Evolutionary conservation across 2,329 filamentous ascomycete species (phyloP).

Genomic region (Paracoccidioides lutzii): DNA sequence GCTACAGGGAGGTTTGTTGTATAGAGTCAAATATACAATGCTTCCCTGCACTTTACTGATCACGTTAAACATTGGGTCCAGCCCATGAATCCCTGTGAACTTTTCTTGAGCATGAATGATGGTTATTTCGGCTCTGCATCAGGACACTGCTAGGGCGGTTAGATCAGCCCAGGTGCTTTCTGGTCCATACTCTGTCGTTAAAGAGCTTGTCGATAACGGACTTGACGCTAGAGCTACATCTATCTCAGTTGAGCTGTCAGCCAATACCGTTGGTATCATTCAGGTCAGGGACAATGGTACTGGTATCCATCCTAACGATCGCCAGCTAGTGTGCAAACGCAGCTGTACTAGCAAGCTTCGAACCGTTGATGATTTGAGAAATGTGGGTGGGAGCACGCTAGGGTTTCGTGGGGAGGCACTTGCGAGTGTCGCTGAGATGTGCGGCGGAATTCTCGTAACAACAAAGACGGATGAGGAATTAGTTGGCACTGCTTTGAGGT

Average conservation of each 20-base stretch:
- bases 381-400: constrained; percentile 43
- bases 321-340: constrained; percentile 42
- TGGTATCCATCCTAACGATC: constrained; percentile 46
- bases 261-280: constrained; percentile 48
- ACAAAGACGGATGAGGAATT: constrained; percentile 46
- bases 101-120: constrained; percentile 18
- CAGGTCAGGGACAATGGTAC: constrained; percentile 53
- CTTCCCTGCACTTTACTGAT: neutral
- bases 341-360: constrained; percentile 53
- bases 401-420: constrained; percentile 55
- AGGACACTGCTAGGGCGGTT: constrained; percentile 37
- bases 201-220: constrained; percentile 56
- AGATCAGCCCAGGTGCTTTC: constrained; percentile 45
- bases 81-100: neutral
- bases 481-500: constrained; percentile 40
- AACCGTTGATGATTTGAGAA: constrained; percentile 42
- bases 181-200: constrained; percentile 45
- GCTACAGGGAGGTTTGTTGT: neutral
- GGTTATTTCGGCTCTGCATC: constrained; percentile 35
- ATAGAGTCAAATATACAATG: neutral
- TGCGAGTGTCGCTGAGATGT: constrained; percentile 48
- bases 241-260: constrained; percentile 45
- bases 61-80: neutral
- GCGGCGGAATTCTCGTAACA: constrained; percentile 38
- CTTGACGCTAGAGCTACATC: constrained; percentile 49